Conservation (phyloP, 768 basidiomycete species). For the Termitomyces sp. region DNA sequence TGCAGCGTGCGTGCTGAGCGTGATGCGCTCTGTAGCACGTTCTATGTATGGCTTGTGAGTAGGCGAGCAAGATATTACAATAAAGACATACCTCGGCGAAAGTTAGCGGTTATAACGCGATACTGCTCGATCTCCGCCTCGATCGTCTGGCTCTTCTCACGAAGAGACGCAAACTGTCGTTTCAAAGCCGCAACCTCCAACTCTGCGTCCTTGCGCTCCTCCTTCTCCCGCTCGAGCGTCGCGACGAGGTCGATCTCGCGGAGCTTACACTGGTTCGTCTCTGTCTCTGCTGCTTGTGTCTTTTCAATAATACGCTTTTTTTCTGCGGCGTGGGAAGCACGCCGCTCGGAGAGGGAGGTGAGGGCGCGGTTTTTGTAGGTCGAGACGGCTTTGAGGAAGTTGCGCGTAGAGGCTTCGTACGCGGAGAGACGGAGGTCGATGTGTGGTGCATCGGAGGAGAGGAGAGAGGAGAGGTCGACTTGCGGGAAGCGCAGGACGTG, state of each 20-base stretch:
- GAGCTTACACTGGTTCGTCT: conserved; percentile 75
- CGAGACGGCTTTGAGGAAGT: conserved; percentile 70
- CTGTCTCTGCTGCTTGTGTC: conserved; percentile 58
- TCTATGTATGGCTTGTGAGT: conserved; percentile 38
- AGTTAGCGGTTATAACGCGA: conserved; percentile 56
- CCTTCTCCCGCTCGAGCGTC: conserved; percentile 70
- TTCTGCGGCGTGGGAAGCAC: conserved; percentile 58
- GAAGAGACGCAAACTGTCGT: conserved; percentile 63
- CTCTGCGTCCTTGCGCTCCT: conserved; percentile 72
- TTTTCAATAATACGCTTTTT: conserved; percentile 65
- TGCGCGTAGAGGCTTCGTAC: conserved; percentile 65
- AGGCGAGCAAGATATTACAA: background rate
- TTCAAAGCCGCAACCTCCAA: conserved; percentile 57
- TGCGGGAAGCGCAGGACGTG: conserved; percentile 44
- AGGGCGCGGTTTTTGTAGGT: conserved; percentile 74
- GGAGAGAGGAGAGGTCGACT: conserved; percentile 58
- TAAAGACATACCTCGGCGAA: conserved; percentile 56
- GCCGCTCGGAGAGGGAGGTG: conserved; percentile 64
- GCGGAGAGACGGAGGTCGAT: conserved; percentile 63
- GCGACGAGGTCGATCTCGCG: conserved; percentile 77
- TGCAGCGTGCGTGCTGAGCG: conserved; percentile 52
- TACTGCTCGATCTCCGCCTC: conserved; percentile 76
- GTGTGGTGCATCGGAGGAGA: conserved; percentile 52
- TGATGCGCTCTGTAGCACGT: conserved; percentile 61
- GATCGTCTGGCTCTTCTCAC: conserved; percentile 56